A percentile compares a stretch with the other conserved stretches of the same genome.
Evolutionary conservation across 306 rosid genomes (phyloP).

Genomic region (Lagenaria siceraria): DNA sequence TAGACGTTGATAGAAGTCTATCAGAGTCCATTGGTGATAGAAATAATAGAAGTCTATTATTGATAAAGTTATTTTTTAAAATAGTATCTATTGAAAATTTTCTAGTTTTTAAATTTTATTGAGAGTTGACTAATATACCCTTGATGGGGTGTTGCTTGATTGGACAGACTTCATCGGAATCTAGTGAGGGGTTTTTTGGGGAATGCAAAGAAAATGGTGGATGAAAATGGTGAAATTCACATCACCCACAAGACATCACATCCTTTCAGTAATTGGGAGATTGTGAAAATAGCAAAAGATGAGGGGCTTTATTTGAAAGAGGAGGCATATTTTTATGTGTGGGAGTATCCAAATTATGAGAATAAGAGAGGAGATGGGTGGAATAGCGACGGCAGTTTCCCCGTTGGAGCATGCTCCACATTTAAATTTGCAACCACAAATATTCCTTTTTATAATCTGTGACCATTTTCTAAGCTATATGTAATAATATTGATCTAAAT

Average conservation of each 20-base stretch:
- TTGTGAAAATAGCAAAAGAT: background rate
- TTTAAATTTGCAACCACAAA: too few relatives aligned
- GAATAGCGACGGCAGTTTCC: background rate
- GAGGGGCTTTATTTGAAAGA: background rate
- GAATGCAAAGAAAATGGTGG: slow-evolving; percentile 11
- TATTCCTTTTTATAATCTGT: too few relatives aligned
- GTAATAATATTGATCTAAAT: too few relatives aligned
- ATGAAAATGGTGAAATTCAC: slow-evolving; percentile 19
- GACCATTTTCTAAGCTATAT: too few relatives aligned
- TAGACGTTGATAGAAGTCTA: too few relatives aligned
- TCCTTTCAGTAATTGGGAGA: background rate
- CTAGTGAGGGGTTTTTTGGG: slow-evolving; percentile 19
- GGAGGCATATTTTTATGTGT: background rate
- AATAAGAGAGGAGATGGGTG: background rate
- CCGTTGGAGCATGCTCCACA: background rate
- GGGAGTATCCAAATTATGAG: background rate
- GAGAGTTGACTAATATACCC: too few relatives aligned
- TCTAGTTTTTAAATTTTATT: too few relatives aligned
- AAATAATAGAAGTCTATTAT: too few relatives aligned
- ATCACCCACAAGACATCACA: slow-evolving; percentile 26
- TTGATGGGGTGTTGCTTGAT: too few relatives aligned
- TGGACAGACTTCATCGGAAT: slow-evolving; percentile 12
- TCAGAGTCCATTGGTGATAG: too few relatives aligned
- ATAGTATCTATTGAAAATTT: too few relatives aligned
- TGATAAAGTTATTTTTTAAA: too few relatives aligned